Conservation (phyloP, 2,329 filamentous ascomycete species). For the Neonectria ditissima region DNA sequence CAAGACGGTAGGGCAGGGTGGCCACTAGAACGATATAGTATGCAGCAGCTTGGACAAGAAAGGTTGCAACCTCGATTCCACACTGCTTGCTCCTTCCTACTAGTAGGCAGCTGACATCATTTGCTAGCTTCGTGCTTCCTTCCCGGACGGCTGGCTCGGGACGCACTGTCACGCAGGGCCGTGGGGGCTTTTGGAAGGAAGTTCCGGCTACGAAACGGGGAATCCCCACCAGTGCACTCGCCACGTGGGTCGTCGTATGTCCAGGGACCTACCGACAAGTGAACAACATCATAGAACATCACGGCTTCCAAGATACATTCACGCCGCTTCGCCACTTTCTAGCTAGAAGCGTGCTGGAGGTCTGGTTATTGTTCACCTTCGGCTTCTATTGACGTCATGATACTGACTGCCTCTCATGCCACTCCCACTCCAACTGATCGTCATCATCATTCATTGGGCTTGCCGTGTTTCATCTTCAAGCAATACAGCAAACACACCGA, state of each 20-base stretch:
- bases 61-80: background rate
- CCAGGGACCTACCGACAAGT: background rate
- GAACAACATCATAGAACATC: background rate
- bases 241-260: background rate
- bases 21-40: too few species aligned
- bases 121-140: background rate
- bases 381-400: background rate
- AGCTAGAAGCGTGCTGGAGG: background rate
- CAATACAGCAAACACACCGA: background rate
- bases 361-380: background rate
- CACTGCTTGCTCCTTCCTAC: too few species aligned
- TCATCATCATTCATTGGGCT: slow-evolving; percentile 1
- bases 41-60: background rate
- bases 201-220: background rate
- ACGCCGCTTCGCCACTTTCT: too few species aligned
- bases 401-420: background rate
- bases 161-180: background rate
- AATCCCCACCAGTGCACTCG: slow-evolving; percentile 1
- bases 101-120: background rate
- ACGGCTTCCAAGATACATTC: background rate
- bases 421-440: background rate
- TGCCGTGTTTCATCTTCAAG: background rate
- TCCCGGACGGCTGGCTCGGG: background rate
- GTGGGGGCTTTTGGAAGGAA: too few species aligned
- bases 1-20: too few species aligned